These are phyloP conservation scores for Acanthamoeba lenticulata DNA, from an alignment of 208 protist species.

Conservation along the genomic window DNA sequence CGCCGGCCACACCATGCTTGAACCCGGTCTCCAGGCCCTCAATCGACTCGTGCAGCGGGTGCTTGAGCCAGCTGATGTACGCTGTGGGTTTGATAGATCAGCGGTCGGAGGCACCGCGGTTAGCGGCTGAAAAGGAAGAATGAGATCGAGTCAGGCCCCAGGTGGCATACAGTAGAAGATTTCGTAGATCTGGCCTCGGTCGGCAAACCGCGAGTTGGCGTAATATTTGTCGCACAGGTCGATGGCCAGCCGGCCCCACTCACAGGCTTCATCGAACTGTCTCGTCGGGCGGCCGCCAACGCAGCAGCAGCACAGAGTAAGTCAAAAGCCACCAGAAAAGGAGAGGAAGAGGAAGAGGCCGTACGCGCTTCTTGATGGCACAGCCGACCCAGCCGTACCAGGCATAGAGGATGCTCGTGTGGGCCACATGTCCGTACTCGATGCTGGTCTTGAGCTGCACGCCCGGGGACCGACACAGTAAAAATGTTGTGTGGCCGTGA, in stretches of 20 bases:
- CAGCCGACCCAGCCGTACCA: constrained; percentile 53
- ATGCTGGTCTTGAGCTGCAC: background rate
- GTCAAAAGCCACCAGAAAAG: too few species aligned
- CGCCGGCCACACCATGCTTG: background rate
- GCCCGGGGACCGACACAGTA: too few species aligned
- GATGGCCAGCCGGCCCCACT: constrained; percentile 9
- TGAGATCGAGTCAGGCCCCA: background rate
- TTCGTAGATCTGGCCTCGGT: background rate
- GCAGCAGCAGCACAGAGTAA: background rate
- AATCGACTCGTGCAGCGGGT: background rate
- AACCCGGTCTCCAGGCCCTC: background rate
- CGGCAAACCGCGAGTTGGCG: background rate
- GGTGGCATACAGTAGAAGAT: constrained; percentile 45
- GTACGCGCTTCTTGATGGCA: background rate
- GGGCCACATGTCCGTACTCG: constrained; percentile 11
- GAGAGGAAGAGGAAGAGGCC: background rate
- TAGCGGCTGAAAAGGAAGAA: background rate
- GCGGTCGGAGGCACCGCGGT: background rate
- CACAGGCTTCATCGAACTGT: background rate
- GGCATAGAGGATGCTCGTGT: background rate
- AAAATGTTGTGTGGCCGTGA: too few species aligned
- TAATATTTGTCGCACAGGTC: background rate
- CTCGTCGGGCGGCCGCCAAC: background rate
- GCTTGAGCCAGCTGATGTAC: background rate
- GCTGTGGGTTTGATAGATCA: background rate